Percentiles rank a stretch among this genome's conserved stretches.
Evolutionary conservation across 495 filamentous ascomycete species (phyloP).

Genomic region (Penicillium subrubescens): DNA sequence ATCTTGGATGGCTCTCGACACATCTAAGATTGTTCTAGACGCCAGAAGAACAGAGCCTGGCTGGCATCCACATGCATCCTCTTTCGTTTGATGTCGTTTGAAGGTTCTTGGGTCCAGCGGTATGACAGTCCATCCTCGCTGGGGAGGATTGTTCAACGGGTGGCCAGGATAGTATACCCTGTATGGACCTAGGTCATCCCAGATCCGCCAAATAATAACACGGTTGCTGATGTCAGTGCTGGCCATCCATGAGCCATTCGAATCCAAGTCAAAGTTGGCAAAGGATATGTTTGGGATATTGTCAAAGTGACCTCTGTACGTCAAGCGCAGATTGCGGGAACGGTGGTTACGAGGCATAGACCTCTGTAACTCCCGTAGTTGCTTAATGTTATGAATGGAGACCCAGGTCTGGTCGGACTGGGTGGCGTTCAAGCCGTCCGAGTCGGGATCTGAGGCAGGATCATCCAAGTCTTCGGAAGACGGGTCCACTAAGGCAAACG

Average conservation of each 20-base stretch:
- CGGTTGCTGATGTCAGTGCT: constrained; percentile 73
- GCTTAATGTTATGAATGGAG: constrained; percentile 27
- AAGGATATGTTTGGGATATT: constrained; percentile 86
- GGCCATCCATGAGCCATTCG: constrained; percentile 67
- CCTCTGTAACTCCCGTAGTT: constrained; percentile 31
- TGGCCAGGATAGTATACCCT: constrained; percentile 34
- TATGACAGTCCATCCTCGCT: constrained; percentile 52
- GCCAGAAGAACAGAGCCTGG: constrained; percentile 25
- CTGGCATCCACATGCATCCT: constrained; percentile 50
- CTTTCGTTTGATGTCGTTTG: constrained; percentile 30
- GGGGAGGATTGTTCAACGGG: constrained; percentile 13
- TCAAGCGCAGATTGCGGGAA: constrained; percentile 42
- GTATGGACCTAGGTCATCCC: constrained; percentile 41
- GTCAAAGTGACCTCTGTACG: constrained; percentile 47
- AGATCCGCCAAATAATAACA: constrained; percentile 68
- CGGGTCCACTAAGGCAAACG: constrained; percentile 62
- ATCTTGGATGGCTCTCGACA: constrained; percentile 28
- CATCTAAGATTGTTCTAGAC: constrained; percentile 30
- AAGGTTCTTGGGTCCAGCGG: constrained; percentile 54
- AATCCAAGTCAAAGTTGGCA: constrained; percentile 61
- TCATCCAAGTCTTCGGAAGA: constrained; percentile 25
- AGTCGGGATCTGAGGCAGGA: constrained; percentile 22
- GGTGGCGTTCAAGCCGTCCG: constrained; percentile 2
- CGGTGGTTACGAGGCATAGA: constrained; percentile 37
- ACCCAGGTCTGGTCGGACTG: constrained; percentile 42